Percentiles rank a stretch among this genome's conserved stretches.
Evolutionary conservation across 2,329 filamentous ascomycete species (phyloP).

Genomic region (Penicillium polonicum): DNA sequence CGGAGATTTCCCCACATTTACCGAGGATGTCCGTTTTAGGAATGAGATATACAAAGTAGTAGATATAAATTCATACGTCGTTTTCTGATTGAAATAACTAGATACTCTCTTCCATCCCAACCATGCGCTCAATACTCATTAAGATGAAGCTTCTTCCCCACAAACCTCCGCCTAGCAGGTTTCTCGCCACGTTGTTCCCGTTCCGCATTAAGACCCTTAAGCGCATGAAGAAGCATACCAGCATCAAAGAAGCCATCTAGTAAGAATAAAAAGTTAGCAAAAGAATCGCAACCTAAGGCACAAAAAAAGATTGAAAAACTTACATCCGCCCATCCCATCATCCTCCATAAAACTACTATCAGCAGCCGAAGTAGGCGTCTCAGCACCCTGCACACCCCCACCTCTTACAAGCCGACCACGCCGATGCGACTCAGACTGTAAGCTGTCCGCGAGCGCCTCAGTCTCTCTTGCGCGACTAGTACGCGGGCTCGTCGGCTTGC

Average conservation of each 20-base stretch:
- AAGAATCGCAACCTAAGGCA: background rate
- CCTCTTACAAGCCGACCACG: constrained; percentile 68
- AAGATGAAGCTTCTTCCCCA: constrained; percentile 51
- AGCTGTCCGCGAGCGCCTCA: constrained; percentile 48
- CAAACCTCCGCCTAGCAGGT: constrained; percentile 39
- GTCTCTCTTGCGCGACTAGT: constrained; percentile 62
- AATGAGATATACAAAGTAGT: too few species aligned
- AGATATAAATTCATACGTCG: background rate
- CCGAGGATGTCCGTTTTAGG: background rate
- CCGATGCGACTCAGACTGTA: constrained; percentile 52
- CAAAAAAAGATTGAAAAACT: constrained; percentile 47
- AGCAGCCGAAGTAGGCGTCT: constrained; percentile 63
- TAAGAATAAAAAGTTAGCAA: constrained; percentile 10
- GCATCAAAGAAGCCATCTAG: constrained; percentile 96
- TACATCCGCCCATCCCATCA: constrained; percentile 90
- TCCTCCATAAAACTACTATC: constrained; percentile 74
- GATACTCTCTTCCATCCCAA: background rate
- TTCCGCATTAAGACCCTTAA: constrained; percentile 59
- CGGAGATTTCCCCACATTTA: constrained; percentile 20
- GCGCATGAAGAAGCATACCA: constrained; percentile 85
- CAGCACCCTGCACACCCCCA: constrained; percentile 53
- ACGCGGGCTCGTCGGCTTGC: constrained; percentile 53
- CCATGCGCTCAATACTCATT: constrained; percentile 43
- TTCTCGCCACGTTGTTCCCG: constrained; percentile 39
- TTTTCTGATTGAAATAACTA: background rate